These are phyloP conservation scores for Botrytis aclada DNA, from an alignment of 2,329 filamentous ascomycete genomes.

Conservation along the genomic window DNA sequence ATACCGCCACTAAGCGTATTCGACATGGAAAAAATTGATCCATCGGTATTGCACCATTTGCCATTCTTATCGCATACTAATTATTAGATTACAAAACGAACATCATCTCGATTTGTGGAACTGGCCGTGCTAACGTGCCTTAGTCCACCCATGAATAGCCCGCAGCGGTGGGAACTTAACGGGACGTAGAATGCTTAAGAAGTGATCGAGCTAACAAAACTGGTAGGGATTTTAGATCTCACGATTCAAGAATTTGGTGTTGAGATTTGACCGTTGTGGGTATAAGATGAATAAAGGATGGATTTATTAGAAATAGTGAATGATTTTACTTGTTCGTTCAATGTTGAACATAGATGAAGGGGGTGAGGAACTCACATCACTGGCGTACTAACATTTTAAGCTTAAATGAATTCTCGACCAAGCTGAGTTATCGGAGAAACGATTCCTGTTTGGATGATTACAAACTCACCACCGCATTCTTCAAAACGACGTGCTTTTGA, in stretches of 20 bases:
- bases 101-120: conserved; percentile 1
- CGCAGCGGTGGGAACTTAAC: not conserved
- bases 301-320: not conserved
- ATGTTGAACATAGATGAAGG: not conserved
- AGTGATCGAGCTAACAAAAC: not conserved
- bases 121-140: not conserved
- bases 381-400: not conserved
- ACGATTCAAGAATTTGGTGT: not conserved
- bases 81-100: not conserved
- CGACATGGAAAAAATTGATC: not conserved
- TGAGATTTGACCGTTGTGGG: not conserved
- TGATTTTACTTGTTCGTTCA: not conserved
- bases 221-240: not conserved
- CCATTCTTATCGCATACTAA: not conserved
- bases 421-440: not conserved
- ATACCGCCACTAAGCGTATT: conserved; percentile 8
- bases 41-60: conserved; percentile 10
- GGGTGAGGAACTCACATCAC: not conserved
- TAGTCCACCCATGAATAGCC: not conserved
- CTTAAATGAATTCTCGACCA: not conserved
- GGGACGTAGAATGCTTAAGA: not conserved
- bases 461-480: not conserved
- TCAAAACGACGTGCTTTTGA: not conserved
- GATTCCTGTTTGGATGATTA: not conserved
- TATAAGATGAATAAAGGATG: not conserved